Conservation (phyloP, 2,329 filamentous ascomycete species). For the Alternaria incomplexa region DNA sequence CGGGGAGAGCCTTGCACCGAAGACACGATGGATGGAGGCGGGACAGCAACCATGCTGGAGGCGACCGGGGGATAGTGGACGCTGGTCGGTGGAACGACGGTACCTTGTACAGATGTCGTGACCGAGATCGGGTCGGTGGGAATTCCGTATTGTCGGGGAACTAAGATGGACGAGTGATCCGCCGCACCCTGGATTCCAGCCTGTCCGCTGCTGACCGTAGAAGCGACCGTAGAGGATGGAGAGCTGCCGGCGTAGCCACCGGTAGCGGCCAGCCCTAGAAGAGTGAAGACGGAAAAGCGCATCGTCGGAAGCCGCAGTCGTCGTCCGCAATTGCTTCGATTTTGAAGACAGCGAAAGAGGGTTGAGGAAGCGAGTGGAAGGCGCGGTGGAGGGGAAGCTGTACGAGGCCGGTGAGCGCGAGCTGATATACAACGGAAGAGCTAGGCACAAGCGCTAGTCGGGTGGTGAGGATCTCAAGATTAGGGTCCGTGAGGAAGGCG, state of each 20-base stretch:
- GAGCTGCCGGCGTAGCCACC: neutral
- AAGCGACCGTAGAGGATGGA: neutral
- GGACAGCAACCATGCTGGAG: neutral
- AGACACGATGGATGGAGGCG: neutral
- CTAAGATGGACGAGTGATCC: neutral
- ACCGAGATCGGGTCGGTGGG: neutral
- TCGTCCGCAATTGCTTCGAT: neutral
- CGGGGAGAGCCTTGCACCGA: neutral
- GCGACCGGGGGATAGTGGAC: neutral
- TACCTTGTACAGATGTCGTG: neutral
- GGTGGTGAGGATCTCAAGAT: neutral
- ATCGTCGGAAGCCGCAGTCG: neutral
- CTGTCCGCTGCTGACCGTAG: slow-evolving; percentile 2
- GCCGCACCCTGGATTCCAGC: neutral
- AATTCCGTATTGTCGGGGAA: neutral
- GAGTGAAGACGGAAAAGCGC: neutral
- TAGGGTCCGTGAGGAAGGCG: neutral
- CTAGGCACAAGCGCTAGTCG: neutral
- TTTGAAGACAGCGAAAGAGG: neutral
- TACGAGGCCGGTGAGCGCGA: neutral
- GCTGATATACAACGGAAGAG: neutral
- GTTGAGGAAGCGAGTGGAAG: neutral
- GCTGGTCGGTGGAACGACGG: neutral
- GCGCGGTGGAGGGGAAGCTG: neutral
- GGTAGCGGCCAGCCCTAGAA: neutral